Base-by-base conservation (phyloP, 176 grass and related monocot genomes). In the Musa itinerans region DNA sequence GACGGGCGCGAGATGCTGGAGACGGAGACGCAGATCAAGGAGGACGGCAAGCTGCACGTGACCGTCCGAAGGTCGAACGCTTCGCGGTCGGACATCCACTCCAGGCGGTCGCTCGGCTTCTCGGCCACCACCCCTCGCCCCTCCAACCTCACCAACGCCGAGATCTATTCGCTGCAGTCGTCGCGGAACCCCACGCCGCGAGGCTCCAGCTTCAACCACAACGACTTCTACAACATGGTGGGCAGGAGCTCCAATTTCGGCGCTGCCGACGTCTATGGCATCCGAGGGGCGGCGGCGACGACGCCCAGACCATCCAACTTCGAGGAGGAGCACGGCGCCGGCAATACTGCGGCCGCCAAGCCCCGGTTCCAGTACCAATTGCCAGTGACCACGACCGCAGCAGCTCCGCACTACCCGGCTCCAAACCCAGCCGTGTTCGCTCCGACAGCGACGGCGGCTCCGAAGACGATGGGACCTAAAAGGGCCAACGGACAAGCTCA, bases 161-260 rank as follows among this genome's bases (percentile, higher is more conserved):
- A 96, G 86, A 96, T 96, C 2, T 96, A 96, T 82, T 96, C 92
- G 20, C 84, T 96, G 20, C 92, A 96, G 81, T 96, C 93, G 2
- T 96, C 93, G 55, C 72, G 93, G 19, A 96, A 96, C 76, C 93
- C 93, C 1, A 96, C 93, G 50, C 88, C 91, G 50, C 11, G 91
- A 5, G 91, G 91, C 2, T 95, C 91, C 19, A 95, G 91, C 68
- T 95, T 90, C 72, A 94, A 96, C 78, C 93, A 96, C 76, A 81
- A 83, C 6, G 93, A 96, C 27, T 96, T 96, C 83, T 92, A 92
- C 85, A 86, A 88, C 57, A 90, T 90, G 81, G 89, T 86, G 53
- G 53, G 48, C 22, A 19, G 72, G 53, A 74, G 53, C 72, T 74
- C 72, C 72, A 74, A 74, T 21, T 74, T 74, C 71, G 71, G 71